These are phyloP conservation scores for Phytopythium sindhum DNA, from an alignment of 352 stramenopile genomes.

Conservation along the genomic window DNA sequence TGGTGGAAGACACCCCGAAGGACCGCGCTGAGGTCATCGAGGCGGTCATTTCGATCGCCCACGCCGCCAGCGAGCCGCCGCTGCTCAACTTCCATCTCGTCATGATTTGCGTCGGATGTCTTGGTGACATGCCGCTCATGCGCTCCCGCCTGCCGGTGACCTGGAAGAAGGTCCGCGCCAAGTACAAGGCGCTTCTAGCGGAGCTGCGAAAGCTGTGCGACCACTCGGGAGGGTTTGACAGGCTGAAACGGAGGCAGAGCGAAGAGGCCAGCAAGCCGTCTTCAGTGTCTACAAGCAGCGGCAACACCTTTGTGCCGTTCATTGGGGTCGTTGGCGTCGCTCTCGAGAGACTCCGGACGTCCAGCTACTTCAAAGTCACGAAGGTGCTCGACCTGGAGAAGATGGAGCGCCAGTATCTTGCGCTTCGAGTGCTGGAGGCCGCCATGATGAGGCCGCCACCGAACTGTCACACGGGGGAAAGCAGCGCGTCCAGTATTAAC, in stretches of 20 bases:
- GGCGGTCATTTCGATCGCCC: constrained; percentile 61
- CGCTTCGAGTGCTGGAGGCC: constrained; percentile 47
- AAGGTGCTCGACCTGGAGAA: constrained; percentile 55
- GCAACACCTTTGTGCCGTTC: constrained; percentile 51
- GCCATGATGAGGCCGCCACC: constrained; percentile 28
- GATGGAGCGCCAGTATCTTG: constrained; percentile 52
- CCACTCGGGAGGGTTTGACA: constrained; percentile 70
- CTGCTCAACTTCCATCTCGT: constrained; percentile 79
- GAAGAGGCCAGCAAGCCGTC: constrained; percentile 27
- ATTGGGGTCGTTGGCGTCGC: constrained; percentile 68
- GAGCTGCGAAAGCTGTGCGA: constrained; percentile 64
- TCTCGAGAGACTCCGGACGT: constrained; percentile 53
- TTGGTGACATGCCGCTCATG: constrained; percentile 73
- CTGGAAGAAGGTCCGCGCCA: constrained; percentile 68
- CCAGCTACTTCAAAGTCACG: constrained; percentile 38
- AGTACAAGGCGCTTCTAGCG: constrained; percentile 62
- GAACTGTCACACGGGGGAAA: not conserved
- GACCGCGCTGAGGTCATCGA: constrained; percentile 71
- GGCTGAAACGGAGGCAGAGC: constrained; percentile 53
- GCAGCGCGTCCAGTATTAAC: not conserved
- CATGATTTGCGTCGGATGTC: constrained; percentile 72
- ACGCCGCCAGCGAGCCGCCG: constrained; percentile 30
- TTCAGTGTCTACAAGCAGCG: constrained; percentile 3
- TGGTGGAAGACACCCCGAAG: constrained; percentile 63
- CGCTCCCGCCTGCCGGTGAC: constrained; percentile 55